Base-by-base conservation (phyloP, 1,139 yeast genomes). In the Sugiyamaella japonica region DNA sequence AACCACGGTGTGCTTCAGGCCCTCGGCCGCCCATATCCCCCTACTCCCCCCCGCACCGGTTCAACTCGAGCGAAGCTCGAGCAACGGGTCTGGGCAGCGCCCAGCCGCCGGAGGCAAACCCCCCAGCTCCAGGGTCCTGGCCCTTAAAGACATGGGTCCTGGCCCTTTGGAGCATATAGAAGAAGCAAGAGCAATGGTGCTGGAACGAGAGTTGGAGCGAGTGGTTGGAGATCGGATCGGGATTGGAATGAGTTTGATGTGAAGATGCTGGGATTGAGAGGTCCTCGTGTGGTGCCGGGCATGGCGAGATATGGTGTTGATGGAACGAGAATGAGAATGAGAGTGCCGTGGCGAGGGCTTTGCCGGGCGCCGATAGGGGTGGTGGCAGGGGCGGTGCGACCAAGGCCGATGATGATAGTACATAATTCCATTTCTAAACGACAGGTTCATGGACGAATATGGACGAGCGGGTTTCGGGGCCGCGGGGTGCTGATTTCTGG, bases 261-360 rank as follows among this genome's bases (percentile, higher is more conserved):
- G 39, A 17, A 8, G 16, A 44, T 44, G 48, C 15, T 44, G 39
- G 48, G 48, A 17, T 44, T 32, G 48, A 44, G 31, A 20, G 10
- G 16, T 17, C 39, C 48, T 12, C 3, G 25, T 20, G 17, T 25
- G 4, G 15, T 44, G 39, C 31, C 37, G 8, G 8, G 15, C 13
- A 16, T 29, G 48, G 39, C 39, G 17, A 17, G 15, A n/a, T 34
- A 13, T 34, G 8, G 5, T 34, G n/a, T 7, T 16, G n/a, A 34
- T 12, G 12, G 38, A 3, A 32, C 37, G 6, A 10, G 13, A 6
- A 7, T 12, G 7, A n/a, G 6, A 34, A 20, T 20, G 6, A 20
- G 25, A 20, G 25, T 20, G 25, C 25, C 15, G 17, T 17, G 28
- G 28, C 41, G 25, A 10, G 17, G 41, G 8, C 16, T 20, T 20